phyloP scores from a whole-genome alignment of 2,329 filamentous ascomycete genomes.

The Botrytis fabae region DNA sequence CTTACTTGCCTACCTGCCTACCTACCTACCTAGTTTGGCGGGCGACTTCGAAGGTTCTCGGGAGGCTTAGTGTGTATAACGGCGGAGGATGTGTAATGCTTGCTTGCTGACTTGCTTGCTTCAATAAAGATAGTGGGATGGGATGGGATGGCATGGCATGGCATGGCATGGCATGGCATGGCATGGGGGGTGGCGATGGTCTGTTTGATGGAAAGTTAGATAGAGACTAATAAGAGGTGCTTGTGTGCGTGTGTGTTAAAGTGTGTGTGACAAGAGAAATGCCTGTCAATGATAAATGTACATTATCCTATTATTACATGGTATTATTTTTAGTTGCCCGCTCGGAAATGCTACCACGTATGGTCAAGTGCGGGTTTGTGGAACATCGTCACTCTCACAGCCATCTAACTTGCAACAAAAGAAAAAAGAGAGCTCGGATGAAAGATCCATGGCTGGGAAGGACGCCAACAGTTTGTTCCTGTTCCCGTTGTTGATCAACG shows the following conservation, averaged over 20 bases:
- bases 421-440: background rate
- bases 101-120: background rate
- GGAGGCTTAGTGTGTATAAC: background rate
- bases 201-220: background rate
- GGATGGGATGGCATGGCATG: background rate
- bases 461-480: conserved; percentile 5
- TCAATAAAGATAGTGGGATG: background rate
- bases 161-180: background rate
- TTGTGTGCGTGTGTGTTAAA: background rate
- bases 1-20: no score
- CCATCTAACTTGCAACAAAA: background rate
- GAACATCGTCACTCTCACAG: background rate
- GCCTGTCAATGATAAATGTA: background rate
- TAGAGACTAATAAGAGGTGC: background rate
- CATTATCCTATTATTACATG: background rate
- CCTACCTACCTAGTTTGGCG: background rate
- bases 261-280: background rate
- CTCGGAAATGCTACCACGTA: background rate
- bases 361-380: background rate
- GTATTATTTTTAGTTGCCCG: background rate
- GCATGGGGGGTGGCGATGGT: background rate
- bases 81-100: conserved; percentile 3
- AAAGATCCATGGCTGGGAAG: background rate
- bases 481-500: conserved; percentile 9
- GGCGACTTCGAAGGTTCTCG: background rate